phyloP scores from a whole-genome alignment of 2,329 filamentous ascomycete species.

The Parastagonospora avenae region DNA sequence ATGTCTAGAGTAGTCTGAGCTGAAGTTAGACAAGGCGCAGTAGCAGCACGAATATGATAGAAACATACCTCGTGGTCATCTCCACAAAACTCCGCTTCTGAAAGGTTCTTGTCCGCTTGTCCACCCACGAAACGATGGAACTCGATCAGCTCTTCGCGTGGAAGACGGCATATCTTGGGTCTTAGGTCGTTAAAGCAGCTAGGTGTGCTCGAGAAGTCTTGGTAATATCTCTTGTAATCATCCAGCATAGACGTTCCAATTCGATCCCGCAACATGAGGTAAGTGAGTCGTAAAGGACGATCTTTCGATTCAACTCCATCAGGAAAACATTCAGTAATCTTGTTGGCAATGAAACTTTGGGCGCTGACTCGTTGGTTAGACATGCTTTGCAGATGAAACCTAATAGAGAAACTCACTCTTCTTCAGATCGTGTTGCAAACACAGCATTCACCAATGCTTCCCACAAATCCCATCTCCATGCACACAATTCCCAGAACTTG shows the following conservation, averaged over 20 bases:
- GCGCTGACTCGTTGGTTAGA: conserved; percentile 9
- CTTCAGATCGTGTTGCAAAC: conserved; percentile 1
- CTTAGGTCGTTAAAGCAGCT: conserved; percentile 38
- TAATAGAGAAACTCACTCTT: conserved; percentile 12
- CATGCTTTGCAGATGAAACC: no score
- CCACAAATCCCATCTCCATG: conserved; percentile 24
- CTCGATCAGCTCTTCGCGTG: conserved; percentile 10
- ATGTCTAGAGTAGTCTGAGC: no score
- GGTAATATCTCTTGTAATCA: conserved; percentile 31
- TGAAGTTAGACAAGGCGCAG: no score
- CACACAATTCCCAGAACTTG: conserved; percentile 12
- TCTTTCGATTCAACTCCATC: conserved; percentile 12
- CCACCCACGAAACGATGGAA: conserved; percentile 15
- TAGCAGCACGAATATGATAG: no score
- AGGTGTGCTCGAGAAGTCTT: conserved; percentile 19
- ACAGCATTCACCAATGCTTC: conserved; percentile 12
- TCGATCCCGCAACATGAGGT: conserved; percentile 16
- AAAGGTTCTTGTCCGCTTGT: no score
- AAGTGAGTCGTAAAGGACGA: conserved; percentile 19
- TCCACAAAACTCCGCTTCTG: no score
- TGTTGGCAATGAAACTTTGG: conserved; percentile 4
- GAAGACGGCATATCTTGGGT: conserved; percentile 24
- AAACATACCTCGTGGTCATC: no score
- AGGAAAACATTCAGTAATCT: conserved; percentile 18
- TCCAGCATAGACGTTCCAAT: conserved; percentile 11